Conservation (phyloP, 768 basidiomycete species). For the Leccinum aurantiacum region DNA sequence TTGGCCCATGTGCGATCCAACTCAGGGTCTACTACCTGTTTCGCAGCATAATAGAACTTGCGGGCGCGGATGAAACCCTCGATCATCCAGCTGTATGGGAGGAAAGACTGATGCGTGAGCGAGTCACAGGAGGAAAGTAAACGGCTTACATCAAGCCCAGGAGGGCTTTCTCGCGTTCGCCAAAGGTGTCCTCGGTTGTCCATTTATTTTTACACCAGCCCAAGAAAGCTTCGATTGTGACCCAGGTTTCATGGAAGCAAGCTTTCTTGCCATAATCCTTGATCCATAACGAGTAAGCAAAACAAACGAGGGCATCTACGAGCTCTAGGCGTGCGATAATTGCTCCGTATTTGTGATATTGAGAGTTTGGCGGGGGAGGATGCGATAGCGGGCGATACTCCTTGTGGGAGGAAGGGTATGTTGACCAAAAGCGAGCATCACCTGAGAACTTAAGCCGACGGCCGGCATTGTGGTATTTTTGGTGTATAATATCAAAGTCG, state of each 20-base stretch:
- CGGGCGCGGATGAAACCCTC: slow-evolving; percentile 69
- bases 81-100: slow-evolving; percentile 64
- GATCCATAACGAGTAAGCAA: slow-evolving; percentile 82
- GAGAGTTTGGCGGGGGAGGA: slow-evolving; percentile 64
- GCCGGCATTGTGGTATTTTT: slow-evolving; percentile 68
- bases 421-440: slow-evolving; percentile 75
- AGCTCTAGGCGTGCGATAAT: slow-evolving; percentile 78
- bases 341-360: slow-evolving; percentile 74
- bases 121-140: slow-evolving; percentile 15
- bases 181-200: slow-evolving; percentile 42
- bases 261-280: slow-evolving; percentile 58
- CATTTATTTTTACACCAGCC: slow-evolving; percentile 73
- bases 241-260: slow-evolving; percentile 65
- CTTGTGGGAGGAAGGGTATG: slow-evolving; percentile 61
- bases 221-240: slow-evolving; percentile 67
- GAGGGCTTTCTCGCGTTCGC: slow-evolving; percentile 58
- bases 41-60: slow-evolving; percentile 44
- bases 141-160: slow-evolving; percentile 76
- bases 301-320: slow-evolving; percentile 78
- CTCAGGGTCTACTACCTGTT: slow-evolving; percentile 34
- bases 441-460: slow-evolving; percentile 83
- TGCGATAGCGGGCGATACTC: slow-evolving; percentile 62
- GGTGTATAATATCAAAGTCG: slow-evolving; percentile 61
- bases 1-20: slow-evolving; percentile 35
- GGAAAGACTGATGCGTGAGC: slow-evolving; percentile 26